phyloP scores from a whole-genome alignment of 148 eudicot genomes.

The Limonium bicolor region DNA sequence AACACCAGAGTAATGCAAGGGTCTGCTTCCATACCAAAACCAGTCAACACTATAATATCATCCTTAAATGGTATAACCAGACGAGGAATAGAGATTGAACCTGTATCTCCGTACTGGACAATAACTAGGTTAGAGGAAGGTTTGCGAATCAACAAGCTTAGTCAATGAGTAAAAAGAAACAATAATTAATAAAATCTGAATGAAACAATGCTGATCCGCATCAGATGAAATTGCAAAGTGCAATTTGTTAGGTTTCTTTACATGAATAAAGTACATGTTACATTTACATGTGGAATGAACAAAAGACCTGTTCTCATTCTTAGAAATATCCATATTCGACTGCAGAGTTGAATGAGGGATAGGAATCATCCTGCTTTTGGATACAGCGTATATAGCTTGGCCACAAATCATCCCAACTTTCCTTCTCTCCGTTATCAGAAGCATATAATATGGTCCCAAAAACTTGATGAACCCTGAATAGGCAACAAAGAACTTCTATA shows the following conservation, averaged over 20 bases:
- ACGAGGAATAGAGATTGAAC: slow-evolving; percentile 9
- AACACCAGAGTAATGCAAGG: slow-evolving; percentile 1
- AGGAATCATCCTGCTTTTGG: slow-evolving; percentile 81
- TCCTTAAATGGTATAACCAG: slow-evolving; percentile 9
- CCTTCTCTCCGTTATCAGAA: slow-evolving; percentile 83
- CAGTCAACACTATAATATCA: not conserved
- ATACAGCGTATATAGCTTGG: slow-evolving; percentile 69
- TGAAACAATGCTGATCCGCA: too few relatives aligned
- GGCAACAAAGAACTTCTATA: too few relatives aligned
- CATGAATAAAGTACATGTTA: slow-evolving; percentile 36
- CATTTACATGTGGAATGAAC: slow-evolving; percentile 43
- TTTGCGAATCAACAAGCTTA: slow-evolving; percentile 10
- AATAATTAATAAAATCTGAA: not conserved
- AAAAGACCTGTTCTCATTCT: slow-evolving; percentile 98
- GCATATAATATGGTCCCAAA: slow-evolving; percentile 92
- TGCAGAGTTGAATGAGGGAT: slow-evolving; percentile 69
- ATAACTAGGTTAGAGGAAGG: slow-evolving; percentile 14
- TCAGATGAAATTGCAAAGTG: slow-evolving; percentile 14
- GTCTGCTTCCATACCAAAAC: slow-evolving; percentile 2
- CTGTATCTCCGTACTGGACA: slow-evolving; percentile 15
- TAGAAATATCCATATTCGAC: slow-evolving; percentile 70
- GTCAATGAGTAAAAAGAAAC: slow-evolving; percentile 9
- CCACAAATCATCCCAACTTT: slow-evolving; percentile 80
- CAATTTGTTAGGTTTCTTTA: slow-evolving; percentile 23
- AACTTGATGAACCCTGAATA: slow-evolving; percentile 75